Percentiles rank a stretch among this genome's conserved stretches.
phyloP scores from a whole-genome alignment of 805 yeast species.

The Pichia thaimueangensis region DNA sequence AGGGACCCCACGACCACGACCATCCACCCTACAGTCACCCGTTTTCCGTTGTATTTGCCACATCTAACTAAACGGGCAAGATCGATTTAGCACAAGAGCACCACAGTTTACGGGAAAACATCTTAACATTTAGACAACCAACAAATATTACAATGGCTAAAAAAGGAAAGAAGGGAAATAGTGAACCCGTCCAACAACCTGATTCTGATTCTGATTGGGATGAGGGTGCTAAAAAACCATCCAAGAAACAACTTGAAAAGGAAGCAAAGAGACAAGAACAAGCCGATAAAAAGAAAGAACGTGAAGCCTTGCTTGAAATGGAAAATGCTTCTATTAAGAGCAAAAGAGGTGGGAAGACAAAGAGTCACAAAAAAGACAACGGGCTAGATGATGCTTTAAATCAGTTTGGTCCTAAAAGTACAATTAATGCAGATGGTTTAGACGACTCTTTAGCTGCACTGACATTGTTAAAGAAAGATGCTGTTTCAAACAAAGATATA shows the following conservation, averaged over 20 bases:
- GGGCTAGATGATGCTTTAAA: constrained; percentile 65
- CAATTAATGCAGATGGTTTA: constrained; percentile 65
- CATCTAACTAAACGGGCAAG: too few species aligned
- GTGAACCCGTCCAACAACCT: constrained; percentile 16
- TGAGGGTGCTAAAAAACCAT: constrained; percentile 62
- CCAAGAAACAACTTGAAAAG: constrained; percentile 63
- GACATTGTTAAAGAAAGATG: constrained; percentile 53
- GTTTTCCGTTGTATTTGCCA: too few species aligned
- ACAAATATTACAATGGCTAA: constrained; percentile 9
- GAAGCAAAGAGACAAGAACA: constrained; percentile 70
- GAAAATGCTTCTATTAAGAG: constrained; percentile 49
- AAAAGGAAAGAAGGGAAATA: constrained; percentile 9
- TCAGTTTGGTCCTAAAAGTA: constrained; percentile 32
- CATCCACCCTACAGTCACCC: too few species aligned
- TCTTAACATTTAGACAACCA: too few species aligned
- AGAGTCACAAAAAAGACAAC: constrained; percentile 46
- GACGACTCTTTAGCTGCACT: constrained; percentile 77
- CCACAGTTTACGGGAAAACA: too few species aligned
- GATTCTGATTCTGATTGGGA: constrained; percentile 59
- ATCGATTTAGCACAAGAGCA: too few species aligned
- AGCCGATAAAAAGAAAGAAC: constrained; percentile 72
- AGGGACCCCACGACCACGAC: too few species aligned
- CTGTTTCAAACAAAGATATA: constrained; percentile 53
- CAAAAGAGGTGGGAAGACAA: constrained; percentile 57
- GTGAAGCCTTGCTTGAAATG: constrained; percentile 62